Base-by-base conservation (phyloP, 768 basidiomycete genomes). In the Phlebiopsis gigantea region DNA sequence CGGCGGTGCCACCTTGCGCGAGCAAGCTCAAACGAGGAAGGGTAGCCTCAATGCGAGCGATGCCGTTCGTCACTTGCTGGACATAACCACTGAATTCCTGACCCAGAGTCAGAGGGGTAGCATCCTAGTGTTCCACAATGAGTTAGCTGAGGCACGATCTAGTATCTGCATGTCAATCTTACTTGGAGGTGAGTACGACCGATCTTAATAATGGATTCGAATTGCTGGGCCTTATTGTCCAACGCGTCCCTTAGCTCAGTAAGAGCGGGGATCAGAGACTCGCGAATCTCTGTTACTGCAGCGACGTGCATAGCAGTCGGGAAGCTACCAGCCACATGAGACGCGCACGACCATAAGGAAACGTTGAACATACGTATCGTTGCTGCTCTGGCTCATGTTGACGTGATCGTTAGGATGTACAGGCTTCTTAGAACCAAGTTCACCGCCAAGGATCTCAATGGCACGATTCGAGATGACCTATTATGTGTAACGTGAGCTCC, bases 341-440 rank as follows among this genome's bases (percentile, higher is more conserved):
- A 34, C 9, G 46, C 34, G 31, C 1, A 25, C 8, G 34, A 17
- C 34, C 17, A 42, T 22, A 42, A 45, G 30, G 15, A 21, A 34
- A 44, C 39, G 34, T 51, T 49, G 39, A 55, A 77, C 88, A 66
- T 70, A 93, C 93, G 95, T 94, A 73, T 99, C 97, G 67, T 99
- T 99, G 68, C 93, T 95, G 62, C 93, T 96, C 73, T 98, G 96
- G 71, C 92, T 93, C 90, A 89, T 96, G 78, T 99, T 99, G 65
- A 98, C 95, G 73, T 99, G 97, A 69, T 99, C 97, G 72, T 99
- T 99, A 34, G 97, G 97, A 70, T 99, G 97, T 1, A 99, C 95
- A 8, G 97, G 97, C 65, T 79, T 92, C 79, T 98, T 99, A 46
- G 90, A 93, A 30, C 97, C 97, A 56, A 98, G 78, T 74, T 94